Evolutionary conservation across 495 filamentous ascomycete species (phyloP).

Genomic region (Trichoderma orchidacearum): DNA sequence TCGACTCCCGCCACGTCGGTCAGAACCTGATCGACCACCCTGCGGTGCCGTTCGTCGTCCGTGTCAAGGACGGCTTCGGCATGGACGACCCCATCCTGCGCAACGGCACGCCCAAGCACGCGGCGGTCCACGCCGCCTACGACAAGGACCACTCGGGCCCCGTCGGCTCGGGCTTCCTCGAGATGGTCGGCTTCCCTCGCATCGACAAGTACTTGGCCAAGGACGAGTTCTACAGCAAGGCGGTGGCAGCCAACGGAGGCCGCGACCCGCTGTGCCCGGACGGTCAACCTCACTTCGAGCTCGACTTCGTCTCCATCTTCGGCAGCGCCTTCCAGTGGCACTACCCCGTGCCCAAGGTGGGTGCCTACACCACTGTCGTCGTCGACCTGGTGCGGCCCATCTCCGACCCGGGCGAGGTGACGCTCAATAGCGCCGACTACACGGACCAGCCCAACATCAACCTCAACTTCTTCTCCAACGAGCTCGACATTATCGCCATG

Average conservation of each 20-base stretch:
- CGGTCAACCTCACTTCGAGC: slow-evolving; percentile 49
- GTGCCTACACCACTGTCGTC: slow-evolving; percentile 41
- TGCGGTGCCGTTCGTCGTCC: slow-evolving; percentile 21
- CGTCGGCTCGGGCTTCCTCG: slow-evolving; percentile 34
- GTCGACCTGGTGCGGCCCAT: slow-evolving; percentile 45
- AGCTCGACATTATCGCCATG: slow-evolving; percentile 43
- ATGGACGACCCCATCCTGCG: slow-evolving; percentile 42
- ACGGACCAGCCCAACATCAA: slow-evolving; percentile 43
- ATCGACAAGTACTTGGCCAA: slow-evolving; percentile 37
- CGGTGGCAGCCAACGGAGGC: slow-evolving; percentile 35
- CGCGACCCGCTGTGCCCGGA: slow-evolving; percentile 45
- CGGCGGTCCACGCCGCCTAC: slow-evolving; percentile 32
- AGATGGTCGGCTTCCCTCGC: slow-evolving; percentile 42
- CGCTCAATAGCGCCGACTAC: slow-evolving; percentile 36
- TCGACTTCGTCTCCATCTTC: slow-evolving; percentile 51
- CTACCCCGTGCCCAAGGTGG: slow-evolving; percentile 33
- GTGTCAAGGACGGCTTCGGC: slow-evolving; percentile 38
- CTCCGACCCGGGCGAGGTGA: slow-evolving; percentile 35
- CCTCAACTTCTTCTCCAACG: slow-evolving; percentile 43
- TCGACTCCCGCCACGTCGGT: slow-evolving; percentile 41
- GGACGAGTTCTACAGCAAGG: slow-evolving; percentile 32
- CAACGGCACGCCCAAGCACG: slow-evolving; percentile 24
- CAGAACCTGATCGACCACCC: slow-evolving; percentile 43
- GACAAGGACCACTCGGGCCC: slow-evolving; percentile 36
- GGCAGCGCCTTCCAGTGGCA: slow-evolving; percentile 52